phyloP scores from a whole-genome alignment of 2,329 filamentous ascomycete genomes.

The Endothia cerciana region DNA sequence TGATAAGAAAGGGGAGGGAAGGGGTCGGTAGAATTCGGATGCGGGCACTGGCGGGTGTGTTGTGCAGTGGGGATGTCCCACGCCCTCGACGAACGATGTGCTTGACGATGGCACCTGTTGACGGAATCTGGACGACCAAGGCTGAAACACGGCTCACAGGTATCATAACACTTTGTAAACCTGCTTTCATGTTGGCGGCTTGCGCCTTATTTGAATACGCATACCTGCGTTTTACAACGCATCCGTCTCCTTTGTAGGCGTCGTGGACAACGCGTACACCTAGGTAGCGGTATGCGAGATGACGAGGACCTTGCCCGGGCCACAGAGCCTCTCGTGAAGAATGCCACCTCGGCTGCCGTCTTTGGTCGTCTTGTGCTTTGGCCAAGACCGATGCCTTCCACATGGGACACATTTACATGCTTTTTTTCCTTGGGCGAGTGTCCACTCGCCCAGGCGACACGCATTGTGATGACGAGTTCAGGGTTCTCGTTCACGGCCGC shows the following conservation, averaged over 20 bases:
- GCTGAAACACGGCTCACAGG: background rate
- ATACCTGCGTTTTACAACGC: background rate
- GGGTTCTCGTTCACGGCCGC: background rate
- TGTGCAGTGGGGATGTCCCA: no score
- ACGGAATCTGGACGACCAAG: background rate
- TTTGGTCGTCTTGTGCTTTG: background rate
- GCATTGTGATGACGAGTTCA: conserved; percentile 1
- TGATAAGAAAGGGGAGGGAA: background rate
- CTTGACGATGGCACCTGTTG: background rate
- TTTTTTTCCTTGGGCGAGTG: background rate
- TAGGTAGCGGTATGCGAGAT: conserved; percentile 13
- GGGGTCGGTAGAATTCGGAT: background rate
- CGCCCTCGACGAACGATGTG: background rate
- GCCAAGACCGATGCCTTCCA: conserved; percentile 1
- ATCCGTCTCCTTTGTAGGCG: background rate
- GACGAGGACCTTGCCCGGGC: conserved; percentile 10
- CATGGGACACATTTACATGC: background rate
- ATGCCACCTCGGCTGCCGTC: conserved; percentile 1
- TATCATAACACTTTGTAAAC: background rate
- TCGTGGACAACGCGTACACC: conserved; percentile 1
- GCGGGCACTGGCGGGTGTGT: no score
- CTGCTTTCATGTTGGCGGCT: background rate
- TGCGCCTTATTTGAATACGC: background rate
- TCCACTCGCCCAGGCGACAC: background rate
- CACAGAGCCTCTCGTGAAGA: background rate